Evolutionary conservation across 352 stramenopile species (phyloP).

Genomic region (Phytophthora sansomeana): DNA sequence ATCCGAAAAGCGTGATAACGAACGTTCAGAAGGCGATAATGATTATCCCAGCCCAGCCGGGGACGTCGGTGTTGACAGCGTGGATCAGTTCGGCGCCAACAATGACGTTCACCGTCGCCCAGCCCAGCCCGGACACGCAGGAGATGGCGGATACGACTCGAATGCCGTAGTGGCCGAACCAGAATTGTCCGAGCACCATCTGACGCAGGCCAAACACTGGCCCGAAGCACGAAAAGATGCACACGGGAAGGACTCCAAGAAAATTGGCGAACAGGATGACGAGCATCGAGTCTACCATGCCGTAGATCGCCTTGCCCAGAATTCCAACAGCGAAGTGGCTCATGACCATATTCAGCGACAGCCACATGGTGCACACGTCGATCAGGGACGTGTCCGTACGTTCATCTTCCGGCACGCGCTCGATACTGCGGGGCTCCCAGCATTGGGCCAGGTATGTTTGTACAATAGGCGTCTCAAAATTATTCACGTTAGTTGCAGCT

Average conservation of each 20-base stretch:
- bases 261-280: conserved; percentile 36
- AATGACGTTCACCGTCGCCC: conserved; percentile 53
- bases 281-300: conserved; percentile 29
- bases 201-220: conserved; percentile 29
- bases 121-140: conserved; percentile 43
- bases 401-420: conserved; percentile 34
- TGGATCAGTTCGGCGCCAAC: conserved; percentile 51
- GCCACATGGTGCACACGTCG: conserved; percentile 35
- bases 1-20: conserved; percentile 53
- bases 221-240: conserved; percentile 30
- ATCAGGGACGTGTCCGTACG: conserved; percentile 27
- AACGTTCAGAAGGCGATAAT: conserved; percentile 53
- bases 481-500: conserved; percentile 8
- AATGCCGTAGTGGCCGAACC: conserved; percentile 31
- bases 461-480: neutral
- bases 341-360: conserved; percentile 40
- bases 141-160: conserved; percentile 29
- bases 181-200: conserved; percentile 34
- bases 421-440: conserved; percentile 37
- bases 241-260: conserved; percentile 15
- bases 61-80: conserved; percentile 46
- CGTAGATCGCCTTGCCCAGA: conserved; percentile 32
- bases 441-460: too few relatives aligned
- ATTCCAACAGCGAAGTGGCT: conserved; percentile 31
- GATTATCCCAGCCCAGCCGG: conserved; percentile 51